Evolutionary conservation across 2,329 filamentous ascomycete genomes (phyloP).

Genomic region (Trichophyton simii): DNA sequence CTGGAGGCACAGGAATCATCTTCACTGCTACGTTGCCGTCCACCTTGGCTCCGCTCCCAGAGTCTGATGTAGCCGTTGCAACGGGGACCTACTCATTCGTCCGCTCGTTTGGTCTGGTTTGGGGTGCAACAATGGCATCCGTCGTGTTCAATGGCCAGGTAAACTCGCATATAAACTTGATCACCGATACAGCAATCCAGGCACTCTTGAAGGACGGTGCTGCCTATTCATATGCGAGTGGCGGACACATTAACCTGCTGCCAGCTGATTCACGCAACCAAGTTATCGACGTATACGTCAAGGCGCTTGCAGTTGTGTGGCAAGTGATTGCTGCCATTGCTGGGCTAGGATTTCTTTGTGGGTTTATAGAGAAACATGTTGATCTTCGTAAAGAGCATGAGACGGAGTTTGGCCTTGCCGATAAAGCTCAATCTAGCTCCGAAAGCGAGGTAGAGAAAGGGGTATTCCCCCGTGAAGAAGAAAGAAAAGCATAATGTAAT

Average conservation of each 20-base stretch:
- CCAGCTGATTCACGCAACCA: background rate
- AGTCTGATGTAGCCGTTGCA: constrained; percentile 19
- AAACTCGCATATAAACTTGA: constrained; percentile 10
- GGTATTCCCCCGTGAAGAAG: background rate
- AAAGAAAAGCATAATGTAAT: too few relatives aligned
- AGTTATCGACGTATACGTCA: background rate
- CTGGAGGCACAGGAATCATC: constrained; percentile 33
- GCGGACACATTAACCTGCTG: background rate
- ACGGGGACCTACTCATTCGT: constrained; percentile 22
- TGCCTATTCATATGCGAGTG: constrained; percentile 5
- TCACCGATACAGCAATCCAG: background rate
- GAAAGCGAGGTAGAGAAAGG: background rate
- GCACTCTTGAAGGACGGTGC: background rate
- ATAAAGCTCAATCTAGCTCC: background rate
- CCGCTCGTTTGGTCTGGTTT: constrained; percentile 21
- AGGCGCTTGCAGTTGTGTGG: background rate
- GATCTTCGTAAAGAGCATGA: constrained; percentile 5
- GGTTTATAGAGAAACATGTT: constrained; percentile 5
- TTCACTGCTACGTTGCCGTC: constrained; percentile 34
- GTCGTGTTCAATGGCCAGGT: constrained; percentile 24
- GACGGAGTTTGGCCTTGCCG: constrained; percentile 8
- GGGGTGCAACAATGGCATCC: constrained; percentile 21
- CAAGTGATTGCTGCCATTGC: constrained; percentile 5
- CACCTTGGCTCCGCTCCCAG: constrained; percentile 27
- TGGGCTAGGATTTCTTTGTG: constrained; percentile 5